These are phyloP conservation scores for Penicillium frequentans DNA, from an alignment of 2,329 filamentous ascomycete species.

Conservation along the genomic window DNA sequence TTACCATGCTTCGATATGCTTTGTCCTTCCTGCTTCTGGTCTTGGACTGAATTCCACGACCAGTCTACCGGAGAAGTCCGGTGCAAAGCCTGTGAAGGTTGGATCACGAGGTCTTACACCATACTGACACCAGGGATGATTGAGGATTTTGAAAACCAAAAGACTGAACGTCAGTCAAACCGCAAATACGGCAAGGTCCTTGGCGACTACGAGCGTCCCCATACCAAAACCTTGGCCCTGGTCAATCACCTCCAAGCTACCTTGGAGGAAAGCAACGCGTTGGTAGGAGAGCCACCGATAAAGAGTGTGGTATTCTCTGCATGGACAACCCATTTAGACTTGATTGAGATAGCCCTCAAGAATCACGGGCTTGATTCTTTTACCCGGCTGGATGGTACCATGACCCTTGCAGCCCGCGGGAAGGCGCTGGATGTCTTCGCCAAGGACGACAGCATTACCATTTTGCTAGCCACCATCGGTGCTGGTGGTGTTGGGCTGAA, in stretches of 20 bases:
- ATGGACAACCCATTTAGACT: conserved; percentile 93
- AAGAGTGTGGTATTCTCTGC: conserved; percentile 94
- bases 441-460: conserved; percentile 66
- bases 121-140: conserved; percentile 63
- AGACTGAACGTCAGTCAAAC: conserved; percentile 56
- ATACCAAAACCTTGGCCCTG: conserved; percentile 86
- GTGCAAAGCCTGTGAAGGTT: conserved; percentile 69
- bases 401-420: conserved; percentile 73
- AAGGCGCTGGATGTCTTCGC: conserved; percentile 76
- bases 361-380: conserved; percentile 58
- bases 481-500: conserved; percentile 92
- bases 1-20: conserved; percentile 85
- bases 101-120: conserved; percentile 65
- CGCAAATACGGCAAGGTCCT: conserved; percentile 60
- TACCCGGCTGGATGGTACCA: conserved; percentile 82
- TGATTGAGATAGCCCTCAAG: conserved; percentile 80
- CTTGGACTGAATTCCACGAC: conserved; percentile 52
- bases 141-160: conserved; percentile 52
- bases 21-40: conserved; percentile 70
- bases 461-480: conserved; percentile 89
- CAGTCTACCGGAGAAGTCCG: conserved; percentile 47
- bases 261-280: conserved; percentile 54
- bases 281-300: conserved; percentile 68
- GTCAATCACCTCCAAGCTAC: conserved; percentile 70
- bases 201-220: conserved; percentile 75